Base-by-base conservation (phyloP, 176 grass and related monocot species). In the Aegilops bicornis region DNA sequence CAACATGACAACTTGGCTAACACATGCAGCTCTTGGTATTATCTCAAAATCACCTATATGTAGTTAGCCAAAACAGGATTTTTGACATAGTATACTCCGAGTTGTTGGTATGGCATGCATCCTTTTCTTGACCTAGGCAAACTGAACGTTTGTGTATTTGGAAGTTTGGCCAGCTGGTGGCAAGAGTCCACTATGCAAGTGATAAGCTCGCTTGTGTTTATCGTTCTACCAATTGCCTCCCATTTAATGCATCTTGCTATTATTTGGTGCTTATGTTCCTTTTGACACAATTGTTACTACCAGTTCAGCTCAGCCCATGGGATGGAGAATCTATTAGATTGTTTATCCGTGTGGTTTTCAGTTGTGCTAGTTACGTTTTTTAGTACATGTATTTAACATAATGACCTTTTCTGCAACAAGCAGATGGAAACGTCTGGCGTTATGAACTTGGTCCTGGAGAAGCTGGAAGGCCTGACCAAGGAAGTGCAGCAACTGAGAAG, bases 401-500 rank as follows among this genome's bases (percentile, higher is more conserved):
- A 73, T 25, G 37, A 15, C 52, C 22, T 37, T 61, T 87, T 25
- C 35, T 43, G 52, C 13, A 37, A 75, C 23, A 36, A 40, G 31
- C 91, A 99, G 97, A 96, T 87, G 87, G 87, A 92, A 62, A 93
- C 86, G 78, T 89, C 92, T 3, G 84, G 90, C n/a, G 63, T 91
- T 78, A 64, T 96, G 85, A 92, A 89, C n/a, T 47, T 82, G 77
- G 79, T 99, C 35, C 47, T 93, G 70, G 97, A 99, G 72, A 99
- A 93, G 82, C 83, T 91, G 54, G 97, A 99, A 75, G 87, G 88
- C 20, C 73, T 96, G 69, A 94, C 90, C 58, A 99, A 99, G 79
- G 97, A 99, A 89, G 94, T 99, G 36, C 94, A 96, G 79, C 86
- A 83, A 45, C 69, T 96, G 17, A 89, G 97, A 86, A 92, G 84